Conservation (phyloP, 208 protist species). For the Crithidia fasciculata region DNA sequence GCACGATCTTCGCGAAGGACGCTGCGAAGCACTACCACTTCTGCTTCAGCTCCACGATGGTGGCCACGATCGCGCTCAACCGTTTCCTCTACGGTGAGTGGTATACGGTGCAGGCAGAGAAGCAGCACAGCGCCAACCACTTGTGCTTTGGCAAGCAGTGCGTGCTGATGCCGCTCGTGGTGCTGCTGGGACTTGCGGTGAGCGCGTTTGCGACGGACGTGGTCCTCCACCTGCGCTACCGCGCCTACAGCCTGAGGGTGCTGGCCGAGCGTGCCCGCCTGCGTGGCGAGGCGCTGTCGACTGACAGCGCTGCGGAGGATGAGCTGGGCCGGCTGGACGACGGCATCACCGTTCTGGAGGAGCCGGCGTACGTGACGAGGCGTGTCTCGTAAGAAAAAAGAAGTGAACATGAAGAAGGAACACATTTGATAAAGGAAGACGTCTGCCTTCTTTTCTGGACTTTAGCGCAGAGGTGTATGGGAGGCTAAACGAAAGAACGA, state of each 20-base stretch:
- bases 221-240: slow-evolving; percentile 49
- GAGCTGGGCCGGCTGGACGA: slow-evolving; percentile 1
- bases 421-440: too few species aligned
- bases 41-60: slow-evolving; percentile 42
- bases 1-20: slow-evolving; percentile 71
- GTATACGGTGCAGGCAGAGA: slow-evolving; percentile 57
- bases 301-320: neutral
- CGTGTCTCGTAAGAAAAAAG: too few species aligned
- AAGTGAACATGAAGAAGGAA: too few species aligned
- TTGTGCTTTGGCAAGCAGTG: slow-evolving; percentile 35
- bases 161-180: slow-evolving; percentile 50
- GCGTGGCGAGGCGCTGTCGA: slow-evolving; percentile 21
- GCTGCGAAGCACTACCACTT: slow-evolving; percentile 80
- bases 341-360: neutral
- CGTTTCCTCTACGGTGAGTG: slow-evolving; percentile 73
- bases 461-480: neutral
- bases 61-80: slow-evolving; percentile 55
- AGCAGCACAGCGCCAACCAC: slow-evolving; percentile 28
- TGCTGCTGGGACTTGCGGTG: slow-evolving; percentile 42
- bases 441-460: too few species aligned
- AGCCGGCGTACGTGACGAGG: too few species aligned
- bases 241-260: slow-evolving; percentile 33
- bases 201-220: slow-evolving; percentile 45
- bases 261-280: slow-evolving; percentile 52
- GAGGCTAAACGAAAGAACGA: neutral